phyloP scores from a whole-genome alignment of 805 yeast genomes.

The Jamesozyma spencerorum region DNA sequence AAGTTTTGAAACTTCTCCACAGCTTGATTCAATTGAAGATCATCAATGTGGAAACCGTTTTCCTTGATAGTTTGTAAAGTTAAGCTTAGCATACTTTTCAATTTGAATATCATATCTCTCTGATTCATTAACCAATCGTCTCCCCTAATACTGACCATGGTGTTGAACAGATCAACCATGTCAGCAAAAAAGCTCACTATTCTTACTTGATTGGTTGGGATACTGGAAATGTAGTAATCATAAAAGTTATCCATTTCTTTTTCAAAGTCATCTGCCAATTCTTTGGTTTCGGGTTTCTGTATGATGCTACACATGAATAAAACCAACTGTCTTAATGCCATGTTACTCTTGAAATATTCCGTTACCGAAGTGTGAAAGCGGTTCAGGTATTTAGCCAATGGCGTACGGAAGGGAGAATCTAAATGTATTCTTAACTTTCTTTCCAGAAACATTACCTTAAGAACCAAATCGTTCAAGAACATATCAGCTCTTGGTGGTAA shows the following conservation, averaged over 20 bases:
- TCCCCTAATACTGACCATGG: slow-evolving; percentile 42
- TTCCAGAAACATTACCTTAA: slow-evolving; percentile 69
- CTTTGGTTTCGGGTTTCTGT: slow-evolving; percentile 27
- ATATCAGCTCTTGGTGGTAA: slow-evolving; percentile 88
- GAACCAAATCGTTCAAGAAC: slow-evolving; percentile 79
- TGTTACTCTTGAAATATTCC: slow-evolving; percentile 57
- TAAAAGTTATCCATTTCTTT: slow-evolving; percentile 42
- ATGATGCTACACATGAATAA: slow-evolving; percentile 29
- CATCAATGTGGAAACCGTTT: slow-evolving; percentile 31
- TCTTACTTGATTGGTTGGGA: slow-evolving; percentile 27
- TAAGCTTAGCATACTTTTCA: slow-evolving; percentile 22
- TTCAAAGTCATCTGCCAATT: slow-evolving; percentile 49
- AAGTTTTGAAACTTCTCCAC: slow-evolving; percentile 49
- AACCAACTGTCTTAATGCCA: slow-evolving; percentile 54
- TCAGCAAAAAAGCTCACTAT: slow-evolving; percentile 49
- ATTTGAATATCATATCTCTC: slow-evolving; percentile 22
- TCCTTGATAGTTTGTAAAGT: slow-evolving; percentile 20
- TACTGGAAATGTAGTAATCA: slow-evolving; percentile 40
- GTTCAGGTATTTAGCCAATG: slow-evolving; percentile 77
- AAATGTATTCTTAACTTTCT: slow-evolving; percentile 76
- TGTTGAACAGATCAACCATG: slow-evolving; percentile 52
- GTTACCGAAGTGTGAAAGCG: slow-evolving; percentile 70
- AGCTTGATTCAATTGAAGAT: slow-evolving; percentile 65
- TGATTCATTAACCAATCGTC: slow-evolving; percentile 51
- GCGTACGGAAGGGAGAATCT: slow-evolving; percentile 82